Evolutionary conservation across 2,329 filamentous ascomycete species (phyloP), one percentile per base, ranked within the genome.

Genomic region (Monilinia vaccinii-corymbosi): DNA sequence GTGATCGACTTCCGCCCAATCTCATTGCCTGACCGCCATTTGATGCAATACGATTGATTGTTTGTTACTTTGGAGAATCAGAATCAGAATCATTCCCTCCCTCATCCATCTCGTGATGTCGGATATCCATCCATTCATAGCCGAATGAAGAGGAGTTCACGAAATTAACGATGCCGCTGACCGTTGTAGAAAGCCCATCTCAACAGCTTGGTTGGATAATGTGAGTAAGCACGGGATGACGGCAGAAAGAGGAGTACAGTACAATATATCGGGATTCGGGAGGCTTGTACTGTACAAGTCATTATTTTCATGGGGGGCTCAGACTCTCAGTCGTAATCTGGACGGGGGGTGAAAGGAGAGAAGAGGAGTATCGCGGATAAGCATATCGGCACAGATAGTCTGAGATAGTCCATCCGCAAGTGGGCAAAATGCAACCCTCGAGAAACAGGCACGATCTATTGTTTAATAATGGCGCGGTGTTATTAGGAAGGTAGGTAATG

Each of bases 1-100:
- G 49, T 60, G 49, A 47, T 55, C 31, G 57, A 55, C 28, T 44
- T 31, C 32, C 49, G 67, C 61, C 71, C 72, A 73, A 73, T 73
- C 71, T 66, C 38, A 46, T 36, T 36, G 34, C 45, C 56, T 64
- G 68, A 69, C 68, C 65, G 64, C 67, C 62, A 47, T 61, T 65
- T 69, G 50, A 52, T 50, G 64, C 63, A 60, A 61, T 61, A 65
- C 64, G 60, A 68, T 69, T n/a, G n/a, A n/a, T n/a, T n/a, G n/a
- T n/a, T 70, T 14, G 32, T 36, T 53, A 38, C 49, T 9, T 46
- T 3, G 3, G 25, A 28, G 25, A 36, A 36, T 44, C 38, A 44
- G 14, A 44, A 32, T 23, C 51, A 44, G 40, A n/a, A 55, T 44
- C 14, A 18, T 44, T 44, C 51, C 25, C 28, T 18, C 51, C 38